Evolutionary conservation across 2,329 filamentous ascomycete species (phyloP), one percentile per base, ranked within the genome.

Genomic region (Monosporascus sp.): DNA sequence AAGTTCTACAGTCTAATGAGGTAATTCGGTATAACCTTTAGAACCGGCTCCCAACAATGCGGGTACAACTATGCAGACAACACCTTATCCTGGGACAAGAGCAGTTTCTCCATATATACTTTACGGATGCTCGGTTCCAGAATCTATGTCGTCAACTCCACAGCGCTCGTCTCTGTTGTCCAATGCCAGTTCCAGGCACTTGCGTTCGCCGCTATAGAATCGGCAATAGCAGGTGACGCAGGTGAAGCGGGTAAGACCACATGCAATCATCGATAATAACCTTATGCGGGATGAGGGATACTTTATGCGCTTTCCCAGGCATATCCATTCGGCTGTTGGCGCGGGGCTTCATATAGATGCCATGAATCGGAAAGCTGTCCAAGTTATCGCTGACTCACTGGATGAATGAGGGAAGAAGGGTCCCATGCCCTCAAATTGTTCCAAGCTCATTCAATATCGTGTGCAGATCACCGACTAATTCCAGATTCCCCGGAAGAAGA

Each of bases 321-420:
- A 52, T 19, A 36, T 59, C 2, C 56, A 60, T 46, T 27, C 54
- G 0, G 53, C 56, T 5, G 43, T 63, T 0, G 50, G 46, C 5
- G 27, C 61, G 5, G 62, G 61, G 1, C 47, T 56, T 2, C 51
- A 41, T 2, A 31, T 64, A 2, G 60, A 63, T 50, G 53, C 55
- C 2, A 54, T 64, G 51, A 61, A 58, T 44, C 46, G 53, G 11
- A 55, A 48, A 24, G 48, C 58, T 1, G 20, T 61, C 16, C 46
- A 59, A 40, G 44, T 53, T 3, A 50, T 64, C 38, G 20, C 52
- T 14, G 40, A 52, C 1, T 59, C 55, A 17, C 37, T 63, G 22
- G 52, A 57, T 16, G 41, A 17, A 22, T 50, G 27, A 26, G 38
- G 48, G 3, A n/a, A 36, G 7, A 26, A 37, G 7, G 53, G 56